Base-by-base conservation (phyloP, 345 rosid species). In the Mallotus nudiflorus region DNA sequence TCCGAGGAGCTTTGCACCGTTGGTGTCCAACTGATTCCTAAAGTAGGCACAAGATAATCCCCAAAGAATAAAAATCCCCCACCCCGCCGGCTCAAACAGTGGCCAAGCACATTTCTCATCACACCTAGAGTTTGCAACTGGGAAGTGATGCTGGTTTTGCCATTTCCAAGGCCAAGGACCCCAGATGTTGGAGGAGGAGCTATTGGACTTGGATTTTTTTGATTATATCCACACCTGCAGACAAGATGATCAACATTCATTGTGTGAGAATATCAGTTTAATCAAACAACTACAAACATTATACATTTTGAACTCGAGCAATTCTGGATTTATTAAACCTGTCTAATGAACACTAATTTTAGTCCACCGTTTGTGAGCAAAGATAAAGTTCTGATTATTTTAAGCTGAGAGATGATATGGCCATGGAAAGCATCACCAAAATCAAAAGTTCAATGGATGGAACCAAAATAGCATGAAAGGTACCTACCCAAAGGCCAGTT, bases 31-130 rank as follows among this genome's bases (percentile, higher is more conserved):
- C 58, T 27, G 33, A 87, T 80, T 50, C 87, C 91, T 6, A 87
- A 79, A 35, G 91, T 71, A 50, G 93, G 95, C 39, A 88, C 84
- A 19, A 80, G 73, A 69, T 82, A 85, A 37, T 85, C 90, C 37
- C 98, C 98, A 49, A 94, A 73, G 73, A 86, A 91, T 68, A 94
- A 71, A 87, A 76, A 95, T 18, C 99, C 99, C 66, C 92, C 92
- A 42, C 90, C 96, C 52, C 12, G 75, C 46, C 78, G 82, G 75
- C 97, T 86, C 40, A 95, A 79, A 80, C 99, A 95, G 78, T 95
- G 97, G 46, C 91, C 89, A 35, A 95, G 31, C 24, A 95, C 85
- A 70, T 95, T 88, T 68, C 75, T 77, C 9, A 82, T 80, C 48
- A 87, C 28, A 14, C 86, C 84, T 66, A 69, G 68, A 58, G 65